Base-by-base conservation (phyloP, 192 early-diverging fungal species). In the Coemansia sp. region DNA sequence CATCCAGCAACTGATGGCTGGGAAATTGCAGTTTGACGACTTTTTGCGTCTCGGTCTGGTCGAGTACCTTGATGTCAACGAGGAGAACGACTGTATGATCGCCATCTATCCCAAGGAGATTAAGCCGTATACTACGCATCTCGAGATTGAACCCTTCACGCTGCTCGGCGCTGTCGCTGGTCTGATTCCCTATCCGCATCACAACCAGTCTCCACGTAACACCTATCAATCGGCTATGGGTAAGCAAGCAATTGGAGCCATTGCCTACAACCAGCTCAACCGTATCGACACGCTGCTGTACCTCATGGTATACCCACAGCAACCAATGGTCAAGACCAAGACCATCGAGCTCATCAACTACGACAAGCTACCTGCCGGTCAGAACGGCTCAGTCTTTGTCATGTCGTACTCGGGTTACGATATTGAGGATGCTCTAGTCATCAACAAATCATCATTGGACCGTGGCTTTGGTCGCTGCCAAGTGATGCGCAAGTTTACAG, bases 201-300 rank as follows among this genome's bases (percentile, higher is more conserved):
- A 98, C 78, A 98, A 98, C 72, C 95, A 98, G 77, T 92, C 90
- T 47, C 94, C 95, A 25, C 87, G 95, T 75, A 96, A 96, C 79
- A 96, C 93, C 13, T 97, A 96, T 69, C 95, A 97, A 81, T 96
- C 88, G 50, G 94, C 94, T 67, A 98, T 98, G 96, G 93, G 93
- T 55, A 98, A 98, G 67, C 96, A 98, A 78, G 94, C 96, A 28
- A 98, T 98, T 44, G 95, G 95, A 14, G 89, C 90, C 14, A 95
- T 96, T 46, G 93, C 85, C 8, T 94, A 93, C 60, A 98, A 98
- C 60, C 93, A 97, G 78, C 61, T 95, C 18, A 86, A 87, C 56
- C 82, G 96, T 45, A 94, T 95, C 49, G 96, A 98, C 68, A 97
- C 93, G 7, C 70, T 97, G 35, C 73, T 96, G 14, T 96, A 98